phyloP scores from a whole-genome alignment of 2,329 filamentous ascomycete genomes.

The Pseudonectria buxi region DNA sequence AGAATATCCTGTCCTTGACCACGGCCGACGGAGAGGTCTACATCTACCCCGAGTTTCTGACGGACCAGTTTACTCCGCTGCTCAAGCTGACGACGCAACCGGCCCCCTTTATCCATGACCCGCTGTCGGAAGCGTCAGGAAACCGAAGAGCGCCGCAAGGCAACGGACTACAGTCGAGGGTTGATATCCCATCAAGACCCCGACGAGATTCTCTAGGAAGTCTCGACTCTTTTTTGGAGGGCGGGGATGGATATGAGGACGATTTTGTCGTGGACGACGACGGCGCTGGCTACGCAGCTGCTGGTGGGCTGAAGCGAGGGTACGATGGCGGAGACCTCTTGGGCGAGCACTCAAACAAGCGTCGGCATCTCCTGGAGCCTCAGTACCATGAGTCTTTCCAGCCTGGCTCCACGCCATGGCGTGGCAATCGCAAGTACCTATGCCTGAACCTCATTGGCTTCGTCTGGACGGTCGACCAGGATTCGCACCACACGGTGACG shows the following conservation, averaged over 20 bases:
- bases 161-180: constrained; percentile 25
- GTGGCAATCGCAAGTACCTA: constrained; percentile 86
- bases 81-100: constrained; percentile 59
- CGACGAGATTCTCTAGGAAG: constrained; percentile 65
- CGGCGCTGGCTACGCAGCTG: constrained; percentile 76
- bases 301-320: constrained; percentile 41
- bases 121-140: constrained; percentile 60
- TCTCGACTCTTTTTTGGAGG: constrained; percentile 70
- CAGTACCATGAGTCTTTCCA: constrained; percentile 81
- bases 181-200: constrained; percentile 38
- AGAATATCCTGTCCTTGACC: constrained; percentile 86
- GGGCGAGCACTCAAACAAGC: constrained; percentile 40
- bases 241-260: constrained; percentile 52
- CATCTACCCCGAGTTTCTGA: constrained; percentile 69
- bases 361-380: constrained; percentile 47
- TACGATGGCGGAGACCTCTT: constrained; percentile 47
- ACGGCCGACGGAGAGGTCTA: constrained; percentile 90
- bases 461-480: constrained; percentile 95
- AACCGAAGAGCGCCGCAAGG: constrained; percentile 50
- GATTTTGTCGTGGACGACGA: constrained; percentile 95
- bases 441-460: constrained; percentile 91
- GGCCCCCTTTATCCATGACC: constrained; percentile 80
- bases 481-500: constrained; percentile 86
- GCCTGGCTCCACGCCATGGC: constrained; percentile 91
- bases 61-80: constrained; percentile 49